Evolutionary conservation across 441 rosid species (phyloP).

Genomic region (Viola pubescens): DNA sequence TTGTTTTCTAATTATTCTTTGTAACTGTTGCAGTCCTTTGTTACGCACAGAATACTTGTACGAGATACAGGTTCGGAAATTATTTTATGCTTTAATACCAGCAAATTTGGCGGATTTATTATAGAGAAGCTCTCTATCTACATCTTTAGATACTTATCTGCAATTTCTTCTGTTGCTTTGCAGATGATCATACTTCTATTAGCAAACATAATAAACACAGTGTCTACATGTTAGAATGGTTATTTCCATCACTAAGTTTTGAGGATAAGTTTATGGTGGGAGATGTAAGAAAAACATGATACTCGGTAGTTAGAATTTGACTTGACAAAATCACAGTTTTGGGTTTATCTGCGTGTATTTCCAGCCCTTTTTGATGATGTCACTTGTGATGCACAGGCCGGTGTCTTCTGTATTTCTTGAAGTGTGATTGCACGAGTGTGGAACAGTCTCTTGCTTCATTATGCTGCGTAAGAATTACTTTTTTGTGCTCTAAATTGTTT

Average conservation of each 20-base stretch:
- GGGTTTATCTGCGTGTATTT: not conserved
- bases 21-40: conserved; percentile 52
- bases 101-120: not conserved
- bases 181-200: conserved; percentile 37
- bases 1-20: conserved; percentile 12
- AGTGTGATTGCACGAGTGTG: too few species aligned
- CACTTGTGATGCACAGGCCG: too few species aligned
- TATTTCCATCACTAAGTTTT: conserved; percentile 45
- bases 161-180: conserved; percentile 10
- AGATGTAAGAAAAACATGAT: conserved; percentile 35
- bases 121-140: not conserved
- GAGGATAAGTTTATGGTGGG: conserved; percentile 51
- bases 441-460: too few species aligned
- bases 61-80: conserved; percentile 36
- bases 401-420: too few species aligned
- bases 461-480: too few species aligned
- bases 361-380: too few species aligned
- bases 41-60: conserved; percentile 55
- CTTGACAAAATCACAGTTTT: not conserved
- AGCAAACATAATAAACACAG: conserved; percentile 17
- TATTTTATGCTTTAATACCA: not conserved
- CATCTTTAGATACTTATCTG: not conserved
- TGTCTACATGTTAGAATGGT: conserved; percentile 48
- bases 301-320: not conserved
- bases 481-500: too few species aligned